A percentile compares a stretch with the other conserved stretches of the same genome.
phyloP scores from a whole-genome alignment of 371 early-diverging fungal genomes.

The Circinella minor region DNA sequence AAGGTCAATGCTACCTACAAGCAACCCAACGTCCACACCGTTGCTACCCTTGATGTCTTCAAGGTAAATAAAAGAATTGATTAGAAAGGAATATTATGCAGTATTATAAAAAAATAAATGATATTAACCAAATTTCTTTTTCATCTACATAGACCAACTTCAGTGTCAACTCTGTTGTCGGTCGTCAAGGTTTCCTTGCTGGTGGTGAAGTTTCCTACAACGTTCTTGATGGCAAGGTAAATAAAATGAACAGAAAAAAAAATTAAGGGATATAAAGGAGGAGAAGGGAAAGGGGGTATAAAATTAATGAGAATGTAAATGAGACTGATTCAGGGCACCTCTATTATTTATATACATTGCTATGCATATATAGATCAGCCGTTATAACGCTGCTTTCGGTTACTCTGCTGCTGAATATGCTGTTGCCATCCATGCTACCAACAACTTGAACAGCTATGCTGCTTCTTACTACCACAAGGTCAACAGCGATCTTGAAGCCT shows the following conservation, averaged over 20 bases:
- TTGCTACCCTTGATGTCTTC: constrained; percentile 52
- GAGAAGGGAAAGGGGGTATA: background rate
- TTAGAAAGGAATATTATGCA: background rate
- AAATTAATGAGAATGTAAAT: background rate
- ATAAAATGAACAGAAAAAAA: background rate
- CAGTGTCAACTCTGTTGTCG: constrained; percentile 54
- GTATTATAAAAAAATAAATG: no score
- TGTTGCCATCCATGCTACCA: constrained; percentile 83
- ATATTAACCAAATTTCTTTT: no score
- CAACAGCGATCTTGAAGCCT: constrained; percentile 88
- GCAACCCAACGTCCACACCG: constrained; percentile 54
- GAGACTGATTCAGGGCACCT: constrained; percentile 3
- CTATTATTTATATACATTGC: background rate
- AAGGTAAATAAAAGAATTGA: constrained; percentile 18
- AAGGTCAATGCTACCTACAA: constrained; percentile 52
- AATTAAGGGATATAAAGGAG: background rate
- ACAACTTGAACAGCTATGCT: constrained; percentile 75
- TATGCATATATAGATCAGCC: constrained; percentile 56
- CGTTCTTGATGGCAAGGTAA: constrained; percentile 78
- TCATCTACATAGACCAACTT: constrained; percentile 36
- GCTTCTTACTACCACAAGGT: constrained; percentile 97
- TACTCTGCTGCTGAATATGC: constrained; percentile 88
- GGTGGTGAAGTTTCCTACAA: constrained; percentile 96
- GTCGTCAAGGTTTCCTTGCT: constrained; percentile 84
- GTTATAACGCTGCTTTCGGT: constrained; percentile 87